phyloP scores from a whole-genome alignment of 805 yeast genomes.

The Lipomyces starkeyi region DNA sequence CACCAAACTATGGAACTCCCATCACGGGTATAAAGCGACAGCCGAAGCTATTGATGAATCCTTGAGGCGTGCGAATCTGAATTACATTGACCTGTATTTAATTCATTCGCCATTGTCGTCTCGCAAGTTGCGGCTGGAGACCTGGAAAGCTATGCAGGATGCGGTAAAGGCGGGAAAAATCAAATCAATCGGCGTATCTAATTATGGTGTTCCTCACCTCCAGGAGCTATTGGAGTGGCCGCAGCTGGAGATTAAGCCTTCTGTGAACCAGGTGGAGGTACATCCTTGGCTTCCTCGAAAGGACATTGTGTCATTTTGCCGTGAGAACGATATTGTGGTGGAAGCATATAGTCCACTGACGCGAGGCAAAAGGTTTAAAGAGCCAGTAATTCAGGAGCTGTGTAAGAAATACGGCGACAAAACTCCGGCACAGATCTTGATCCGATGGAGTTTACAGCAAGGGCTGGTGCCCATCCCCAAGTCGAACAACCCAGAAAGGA shows the following conservation, averaged over 20 bases:
- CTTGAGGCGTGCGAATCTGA: constrained; percentile 57
- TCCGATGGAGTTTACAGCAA: constrained; percentile 57
- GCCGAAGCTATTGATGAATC: constrained; percentile 63
- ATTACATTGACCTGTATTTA: constrained; percentile 74
- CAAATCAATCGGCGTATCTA: constrained; percentile 66
- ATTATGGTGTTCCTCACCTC: constrained; percentile 63
- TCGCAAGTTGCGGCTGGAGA: constrained; percentile 50
- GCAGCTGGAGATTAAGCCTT: constrained; percentile 60
- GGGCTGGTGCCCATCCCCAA: constrained; percentile 68
- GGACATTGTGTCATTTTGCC: constrained; percentile 52
- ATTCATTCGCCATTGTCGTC: constrained; percentile 58
- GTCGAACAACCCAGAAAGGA: constrained; percentile 58
- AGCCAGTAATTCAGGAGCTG: constrained; percentile 46
- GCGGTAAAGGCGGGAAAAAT: constrained; percentile 56
- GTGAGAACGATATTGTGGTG: constrained; percentile 54
- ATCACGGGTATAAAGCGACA: constrained; percentile 61
- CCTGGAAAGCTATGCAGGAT: constrained; percentile 64
- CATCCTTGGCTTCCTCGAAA: constrained; percentile 57
- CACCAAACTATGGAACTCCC: constrained; percentile 74
- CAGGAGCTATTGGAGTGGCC: constrained; percentile 58
- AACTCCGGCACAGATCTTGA: constrained; percentile 54
- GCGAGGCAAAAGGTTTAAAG: constrained; percentile 53
- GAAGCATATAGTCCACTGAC: constrained; percentile 74
- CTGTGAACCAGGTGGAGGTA: constrained; percentile 69
- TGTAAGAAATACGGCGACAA: constrained; percentile 49